These are phyloP conservation scores for Dovyalis caffra DNA, from an alignment of 345 rosid genomes.

Conservation along the genomic window DNA sequence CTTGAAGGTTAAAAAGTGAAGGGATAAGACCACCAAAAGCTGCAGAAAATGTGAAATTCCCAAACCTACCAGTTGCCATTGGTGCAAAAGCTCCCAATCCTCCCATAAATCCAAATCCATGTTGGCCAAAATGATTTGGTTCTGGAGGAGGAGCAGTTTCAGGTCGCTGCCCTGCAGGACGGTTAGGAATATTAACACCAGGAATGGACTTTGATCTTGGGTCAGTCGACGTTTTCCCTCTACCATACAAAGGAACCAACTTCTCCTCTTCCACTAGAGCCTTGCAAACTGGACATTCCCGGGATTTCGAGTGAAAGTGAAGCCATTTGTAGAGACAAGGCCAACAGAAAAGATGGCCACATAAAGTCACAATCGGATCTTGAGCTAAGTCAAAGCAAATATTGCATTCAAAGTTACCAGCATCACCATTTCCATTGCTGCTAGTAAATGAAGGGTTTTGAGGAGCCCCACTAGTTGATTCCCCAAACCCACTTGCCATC, in stretches of 20 bases:
- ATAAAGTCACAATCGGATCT: conserved; percentile 94
- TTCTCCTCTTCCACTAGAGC: conserved; percentile 83
- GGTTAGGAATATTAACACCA: conserved; percentile 76
- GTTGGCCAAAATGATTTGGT: conserved; percentile 64
- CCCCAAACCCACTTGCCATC: conserved; percentile 67
- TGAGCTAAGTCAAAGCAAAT: conserved; percentile 98
- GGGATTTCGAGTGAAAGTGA: conserved; percentile 69
- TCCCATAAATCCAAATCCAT: conserved; percentile 77
- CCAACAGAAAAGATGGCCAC: conserved; percentile 99
- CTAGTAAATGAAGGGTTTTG: conserved; percentile 58
- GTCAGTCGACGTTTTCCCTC: conserved; percentile 81
- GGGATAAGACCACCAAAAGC: conserved; percentile 91
- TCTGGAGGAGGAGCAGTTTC: conserved; percentile 92
- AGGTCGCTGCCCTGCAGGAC: conserved; percentile 96
- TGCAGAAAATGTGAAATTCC: conserved; percentile 75
- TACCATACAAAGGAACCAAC: conserved; percentile 90
- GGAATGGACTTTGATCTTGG: conserved; percentile 89
- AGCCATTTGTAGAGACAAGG: conserved; percentile 99
- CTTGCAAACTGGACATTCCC: conserved; percentile 95
- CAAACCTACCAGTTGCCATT: conserved; percentile 63
- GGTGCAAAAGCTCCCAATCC: conserved; percentile 89
- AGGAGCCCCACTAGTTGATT: conserved; percentile 59
- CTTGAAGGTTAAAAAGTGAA: conserved; percentile 73
- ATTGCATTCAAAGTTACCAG: conserved; percentile 90
- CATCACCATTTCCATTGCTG: conserved; percentile 58